These are phyloP conservation scores for Lichtheimia ramosa DNA, from an alignment of 371 early-diverging fungal genomes.

Conservation along the genomic window DNA sequence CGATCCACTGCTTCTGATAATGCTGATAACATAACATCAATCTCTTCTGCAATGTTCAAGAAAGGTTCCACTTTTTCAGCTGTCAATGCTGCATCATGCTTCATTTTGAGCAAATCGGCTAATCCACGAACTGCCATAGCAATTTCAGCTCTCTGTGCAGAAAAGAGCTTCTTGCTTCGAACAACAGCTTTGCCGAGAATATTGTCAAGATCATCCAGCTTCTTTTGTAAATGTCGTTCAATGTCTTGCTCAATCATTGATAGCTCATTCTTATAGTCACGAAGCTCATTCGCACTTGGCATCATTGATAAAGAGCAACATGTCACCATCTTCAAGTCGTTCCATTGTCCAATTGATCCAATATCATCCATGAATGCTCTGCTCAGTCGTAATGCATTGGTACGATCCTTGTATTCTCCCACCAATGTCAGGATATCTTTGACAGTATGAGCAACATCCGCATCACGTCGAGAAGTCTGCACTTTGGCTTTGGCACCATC, in stretches of 20 bases:
- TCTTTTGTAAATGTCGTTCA: conserved; percentile 34
- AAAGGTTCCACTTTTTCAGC: conserved; percentile 48
- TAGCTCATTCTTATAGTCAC: conserved; percentile 40
- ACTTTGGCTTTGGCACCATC: conserved; percentile 18
- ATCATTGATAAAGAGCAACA: conserved; percentile 35
- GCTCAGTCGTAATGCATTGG: conserved; percentile 31
- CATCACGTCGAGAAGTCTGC: conserved; percentile 29
- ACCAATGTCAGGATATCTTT: conserved; percentile 44
- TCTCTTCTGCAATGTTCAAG: conserved; percentile 43
- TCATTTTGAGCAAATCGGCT: conserved; percentile 34
- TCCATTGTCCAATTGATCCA: conserved; percentile 3
- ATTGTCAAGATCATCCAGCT: conserved; percentile 37
- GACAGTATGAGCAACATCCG: conserved; percentile 42
- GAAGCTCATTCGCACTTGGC: conserved; percentile 42
- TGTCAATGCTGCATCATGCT: conserved; percentile 36
- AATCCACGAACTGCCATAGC: conserved; percentile 35
- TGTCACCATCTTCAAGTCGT: conserved; percentile 23
- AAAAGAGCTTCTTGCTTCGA: conserved; percentile 23
- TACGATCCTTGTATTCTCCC: conserved; percentile 44
- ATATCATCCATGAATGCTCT: conserved; percentile 9
- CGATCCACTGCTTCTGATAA: conserved; percentile 46
- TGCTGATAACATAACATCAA: conserved; percentile 46
- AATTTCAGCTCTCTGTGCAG: conserved; percentile 43
- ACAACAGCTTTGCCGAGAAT: conserved; percentile 25
- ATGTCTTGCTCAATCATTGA: conserved; percentile 42